Evolutionary conservation across 78 protist genomes (phyloP).

Genomic region (Cavenderia fasciculata): DNA sequence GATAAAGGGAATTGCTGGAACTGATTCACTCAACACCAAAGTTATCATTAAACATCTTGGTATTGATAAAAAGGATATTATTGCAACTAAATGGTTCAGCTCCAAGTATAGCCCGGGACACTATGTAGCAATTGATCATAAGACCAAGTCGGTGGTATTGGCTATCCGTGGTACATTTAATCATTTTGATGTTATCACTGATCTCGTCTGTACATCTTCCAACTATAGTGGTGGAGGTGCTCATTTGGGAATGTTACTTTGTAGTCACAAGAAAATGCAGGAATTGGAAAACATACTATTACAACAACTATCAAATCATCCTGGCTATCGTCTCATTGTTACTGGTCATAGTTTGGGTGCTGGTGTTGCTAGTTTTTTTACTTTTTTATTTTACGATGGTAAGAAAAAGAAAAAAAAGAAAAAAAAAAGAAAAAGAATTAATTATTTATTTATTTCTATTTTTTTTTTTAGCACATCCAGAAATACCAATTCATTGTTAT

Average conservation of each 20-base stretch:
- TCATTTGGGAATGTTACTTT: slow-evolving; percentile 63
- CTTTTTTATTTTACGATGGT: slow-evolving; percentile 59
- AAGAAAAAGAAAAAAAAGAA: not conserved
- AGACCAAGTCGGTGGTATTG: slow-evolving; percentile 57
- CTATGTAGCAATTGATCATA: slow-evolving; percentile 50
- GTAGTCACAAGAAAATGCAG: slow-evolving; percentile 52
- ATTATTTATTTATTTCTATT: not conserved
- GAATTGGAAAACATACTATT: slow-evolving; percentile 5
- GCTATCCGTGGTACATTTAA: slow-evolving; percentile 76
- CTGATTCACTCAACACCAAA: slow-evolving; percentile 50
- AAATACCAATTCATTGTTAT: slow-evolving; percentile 61
- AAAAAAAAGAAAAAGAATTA: not conserved
- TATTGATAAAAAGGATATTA: slow-evolving; percentile 53
- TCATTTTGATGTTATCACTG: slow-evolving; percentile 70
- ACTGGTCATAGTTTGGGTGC: slow-evolving; percentile 79
- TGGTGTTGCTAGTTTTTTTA: slow-evolving; percentile 69
- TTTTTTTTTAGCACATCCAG: slow-evolving; percentile 10
- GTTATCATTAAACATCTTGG: slow-evolving; percentile 28
- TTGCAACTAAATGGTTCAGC: slow-evolving; percentile 58
- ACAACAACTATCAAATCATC: not conserved
- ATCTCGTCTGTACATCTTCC: slow-evolving; percentile 61
- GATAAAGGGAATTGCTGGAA: slow-evolving; percentile 17
- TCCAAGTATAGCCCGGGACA: slow-evolving; percentile 72
- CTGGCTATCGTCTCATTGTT: slow-evolving; percentile 40
- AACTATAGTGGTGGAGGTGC: slow-evolving; percentile 12